These are phyloP conservation scores for Colletotrichum liriopes DNA, from an alignment of 2,329 filamentous ascomycete species.

Conservation along the genomic window DNA sequence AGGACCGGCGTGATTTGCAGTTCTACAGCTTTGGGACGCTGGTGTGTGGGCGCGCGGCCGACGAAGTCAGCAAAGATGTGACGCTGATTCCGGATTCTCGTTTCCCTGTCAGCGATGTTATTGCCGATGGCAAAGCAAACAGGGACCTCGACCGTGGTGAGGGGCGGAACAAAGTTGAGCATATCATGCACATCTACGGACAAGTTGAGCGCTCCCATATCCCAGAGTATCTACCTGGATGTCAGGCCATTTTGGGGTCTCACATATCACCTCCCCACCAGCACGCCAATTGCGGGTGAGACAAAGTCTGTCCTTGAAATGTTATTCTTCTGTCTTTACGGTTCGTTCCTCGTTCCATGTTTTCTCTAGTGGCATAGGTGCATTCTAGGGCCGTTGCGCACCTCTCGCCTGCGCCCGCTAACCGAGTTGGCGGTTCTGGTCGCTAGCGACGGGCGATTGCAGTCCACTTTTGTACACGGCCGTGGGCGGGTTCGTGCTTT, in stretches of 20 bases:
- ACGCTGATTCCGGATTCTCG: conserved; percentile 11
- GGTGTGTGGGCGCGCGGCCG: conserved; percentile 1
- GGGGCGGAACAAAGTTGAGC: neutral
- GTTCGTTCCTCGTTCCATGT: neutral
- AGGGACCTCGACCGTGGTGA: neutral
- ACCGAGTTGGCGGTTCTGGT: conserved; percentile 31
- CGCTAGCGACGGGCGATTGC: conserved; percentile 25
- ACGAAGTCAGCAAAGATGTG: neutral
- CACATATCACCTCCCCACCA: neutral
- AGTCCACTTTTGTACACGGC: conserved; percentile 2
- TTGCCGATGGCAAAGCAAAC: neutral
- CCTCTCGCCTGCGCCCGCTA: conserved; percentile 11
- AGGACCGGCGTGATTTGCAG: conserved; percentile 8
- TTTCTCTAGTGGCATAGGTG: conserved; percentile 2
- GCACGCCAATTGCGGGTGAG: neutral
- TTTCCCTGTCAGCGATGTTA: conserved; percentile 16
- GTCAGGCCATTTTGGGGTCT: conserved; percentile 7
- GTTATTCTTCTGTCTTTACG: neutral
- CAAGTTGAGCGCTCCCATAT: no score
- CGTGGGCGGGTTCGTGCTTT: neutral
- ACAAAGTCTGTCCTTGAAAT: neutral
- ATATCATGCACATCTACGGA: conserved; percentile 24
- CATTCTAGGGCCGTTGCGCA: conserved; percentile 5
- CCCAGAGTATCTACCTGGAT: neutral
- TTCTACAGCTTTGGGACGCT: conserved; percentile 23